These are phyloP conservation scores for Nephelium lappaceum DNA, from an alignment of 345 rosid species.

Conservation along the genomic window DNA sequence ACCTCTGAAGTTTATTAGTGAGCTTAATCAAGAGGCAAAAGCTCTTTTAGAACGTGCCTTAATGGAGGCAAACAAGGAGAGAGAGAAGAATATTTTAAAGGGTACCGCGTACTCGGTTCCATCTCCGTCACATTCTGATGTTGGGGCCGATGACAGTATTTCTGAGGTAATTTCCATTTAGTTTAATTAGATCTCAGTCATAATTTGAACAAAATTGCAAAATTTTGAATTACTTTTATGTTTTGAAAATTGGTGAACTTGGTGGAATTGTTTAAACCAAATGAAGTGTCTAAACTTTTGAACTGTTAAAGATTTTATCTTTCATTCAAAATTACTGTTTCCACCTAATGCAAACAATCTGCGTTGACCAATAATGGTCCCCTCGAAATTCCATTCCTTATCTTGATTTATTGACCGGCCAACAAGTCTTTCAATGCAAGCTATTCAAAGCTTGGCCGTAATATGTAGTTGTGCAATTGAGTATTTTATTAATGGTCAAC, in stretches of 20 bases:
- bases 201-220: not conserved
- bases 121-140: conserved; percentile 71
- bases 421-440: not conserved
- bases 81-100: conserved; percentile 83
- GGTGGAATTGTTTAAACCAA: not conserved
- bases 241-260: not conserved
- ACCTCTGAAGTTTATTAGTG: conserved; percentile 93
- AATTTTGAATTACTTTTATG: not conserved
- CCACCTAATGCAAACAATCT: not conserved
- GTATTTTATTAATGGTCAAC: no score
- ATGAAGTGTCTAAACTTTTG: not conserved
- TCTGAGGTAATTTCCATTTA: conserved; percentile 64
- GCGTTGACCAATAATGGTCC: not conserved
- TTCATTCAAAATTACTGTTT: not conserved
- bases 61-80: conserved; percentile 84
- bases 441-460: not conserved
- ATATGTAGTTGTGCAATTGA: not conserved
- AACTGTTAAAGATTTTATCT: not conserved
- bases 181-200: not conserved
- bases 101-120: conserved; percentile 59
- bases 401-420: not conserved
- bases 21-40: conserved; percentile 85
- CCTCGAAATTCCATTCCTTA: not conserved
- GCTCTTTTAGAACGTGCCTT: conserved; percentile 76
- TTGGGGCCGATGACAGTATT: conserved; percentile 64